Evolutionary conservation across 805 yeast genomes (phyloP).

Genomic region (Nakazawaea ernobii): DNA sequence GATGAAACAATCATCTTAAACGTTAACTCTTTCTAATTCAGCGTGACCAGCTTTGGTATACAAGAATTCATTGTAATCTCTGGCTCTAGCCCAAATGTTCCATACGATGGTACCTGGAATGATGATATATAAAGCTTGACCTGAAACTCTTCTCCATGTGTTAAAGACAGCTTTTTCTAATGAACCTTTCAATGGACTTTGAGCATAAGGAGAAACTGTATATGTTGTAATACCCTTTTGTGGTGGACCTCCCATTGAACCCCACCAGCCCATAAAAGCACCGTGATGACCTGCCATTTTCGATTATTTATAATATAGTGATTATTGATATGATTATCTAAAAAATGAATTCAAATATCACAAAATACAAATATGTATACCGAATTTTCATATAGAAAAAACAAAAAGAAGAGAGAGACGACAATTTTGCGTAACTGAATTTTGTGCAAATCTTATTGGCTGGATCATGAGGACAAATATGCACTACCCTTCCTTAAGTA

Average conservation of each 20-base stretch:
- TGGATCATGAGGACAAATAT: too few species aligned
- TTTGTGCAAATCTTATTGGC: not conserved
- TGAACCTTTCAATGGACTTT: constrained; percentile 84
- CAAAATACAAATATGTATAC: too few species aligned
- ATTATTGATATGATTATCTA: too few species aligned
- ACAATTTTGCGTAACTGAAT: not conserved
- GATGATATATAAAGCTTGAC: constrained; percentile 72
- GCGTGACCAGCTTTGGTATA: constrained; percentile 98
- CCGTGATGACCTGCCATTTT: constrained; percentile 63
- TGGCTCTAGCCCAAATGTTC: constrained; percentile 81
- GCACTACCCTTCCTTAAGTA: not conserved
- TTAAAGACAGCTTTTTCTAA: constrained; percentile 85
- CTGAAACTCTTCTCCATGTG: constrained; percentile 87
- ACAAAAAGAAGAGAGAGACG: not conserved
- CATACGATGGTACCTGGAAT: constrained; percentile 78
- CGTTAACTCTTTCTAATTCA: constrained; percentile 69
- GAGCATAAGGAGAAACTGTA: constrained; percentile 90
- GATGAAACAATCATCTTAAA: constrained; percentile 19
- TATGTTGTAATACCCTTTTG: constrained; percentile 85
- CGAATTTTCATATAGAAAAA: too few species aligned
- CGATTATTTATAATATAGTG: constrained; percentile 10
- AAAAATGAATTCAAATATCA: too few species aligned
- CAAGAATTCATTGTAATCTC: constrained; percentile 87
- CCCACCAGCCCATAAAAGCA: constrained; percentile 98
- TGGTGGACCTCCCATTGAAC: constrained; percentile 70